These are phyloP conservation scores for Leishmania tropica DNA, from an alignment of 208 protist species.

Conservation along the genomic window DNA sequence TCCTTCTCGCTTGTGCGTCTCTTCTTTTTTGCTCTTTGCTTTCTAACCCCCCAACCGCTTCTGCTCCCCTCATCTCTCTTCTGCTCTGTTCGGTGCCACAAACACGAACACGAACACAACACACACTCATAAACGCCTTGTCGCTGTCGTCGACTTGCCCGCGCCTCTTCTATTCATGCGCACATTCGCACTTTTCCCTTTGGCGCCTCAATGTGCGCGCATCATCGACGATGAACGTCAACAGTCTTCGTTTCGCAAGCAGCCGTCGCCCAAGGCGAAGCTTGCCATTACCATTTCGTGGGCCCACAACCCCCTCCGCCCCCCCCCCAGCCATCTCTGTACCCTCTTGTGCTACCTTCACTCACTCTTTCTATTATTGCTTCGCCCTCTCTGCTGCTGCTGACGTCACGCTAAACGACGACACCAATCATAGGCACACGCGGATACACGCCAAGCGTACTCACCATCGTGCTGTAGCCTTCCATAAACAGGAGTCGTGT, in stretches of 20 bases:
- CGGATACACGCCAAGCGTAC: neutral
- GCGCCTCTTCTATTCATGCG: neutral
- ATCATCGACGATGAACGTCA: neutral
- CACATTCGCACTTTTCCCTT: conserved; percentile 3
- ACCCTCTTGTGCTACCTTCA: neutral
- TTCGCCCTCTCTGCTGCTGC: neutral
- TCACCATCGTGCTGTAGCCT: neutral
- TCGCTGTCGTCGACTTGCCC: neutral
- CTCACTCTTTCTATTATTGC: neutral
- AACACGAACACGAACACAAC: neutral
- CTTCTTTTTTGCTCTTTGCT: neutral
- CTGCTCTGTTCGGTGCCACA: neutral
- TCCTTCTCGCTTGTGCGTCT: neutral
- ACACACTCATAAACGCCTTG: neutral
- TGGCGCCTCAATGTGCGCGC: neutral
- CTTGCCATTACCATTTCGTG: neutral
- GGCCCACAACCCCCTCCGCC: neutral
- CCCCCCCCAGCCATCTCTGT: neutral
- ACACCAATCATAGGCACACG: neutral
- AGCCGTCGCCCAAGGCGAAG: neutral
- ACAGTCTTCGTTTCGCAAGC: neutral
- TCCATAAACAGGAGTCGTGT: neutral
- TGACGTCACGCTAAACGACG: neutral
- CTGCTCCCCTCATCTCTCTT: neutral
- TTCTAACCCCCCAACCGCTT: neutral